Conservation (phyloP, 208 protist genomes). For the Naegleria lovaniensis region DNA sequence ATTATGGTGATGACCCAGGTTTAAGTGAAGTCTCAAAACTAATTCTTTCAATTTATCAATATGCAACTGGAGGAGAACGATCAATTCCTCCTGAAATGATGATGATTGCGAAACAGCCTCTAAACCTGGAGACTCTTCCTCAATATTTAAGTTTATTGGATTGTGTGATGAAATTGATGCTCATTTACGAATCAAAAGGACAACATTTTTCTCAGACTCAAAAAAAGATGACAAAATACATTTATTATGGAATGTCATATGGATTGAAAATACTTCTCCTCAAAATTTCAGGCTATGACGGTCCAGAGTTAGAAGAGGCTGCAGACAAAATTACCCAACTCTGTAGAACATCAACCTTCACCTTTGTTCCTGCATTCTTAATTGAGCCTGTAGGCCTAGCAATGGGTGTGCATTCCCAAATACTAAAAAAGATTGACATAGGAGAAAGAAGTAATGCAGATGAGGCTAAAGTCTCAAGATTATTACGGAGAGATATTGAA, state of each 20-base stretch:
- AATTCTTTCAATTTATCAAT: background rate
- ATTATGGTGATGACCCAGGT: background rate
- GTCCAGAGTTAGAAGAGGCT: background rate
- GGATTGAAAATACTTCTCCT: background rate
- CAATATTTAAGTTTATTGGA: slow-evolving; percentile 16
- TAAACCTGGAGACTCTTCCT: background rate
- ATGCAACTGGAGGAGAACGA: background rate
- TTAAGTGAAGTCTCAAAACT: background rate
- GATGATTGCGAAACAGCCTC: background rate
- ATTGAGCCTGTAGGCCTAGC: background rate
- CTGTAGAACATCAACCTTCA: background rate
- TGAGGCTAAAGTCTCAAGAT: background rate
- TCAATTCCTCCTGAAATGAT: background rate
- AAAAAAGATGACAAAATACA: background rate
- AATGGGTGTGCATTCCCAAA: background rate
- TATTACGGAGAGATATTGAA: background rate
- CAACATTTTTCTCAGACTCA: background rate
- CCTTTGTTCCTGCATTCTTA: background rate
- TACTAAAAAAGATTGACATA: background rate
- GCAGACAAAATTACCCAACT: background rate
- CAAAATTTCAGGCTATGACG: background rate
- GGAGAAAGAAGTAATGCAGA: background rate
- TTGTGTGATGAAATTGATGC: background rate
- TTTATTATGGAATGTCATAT: background rate
- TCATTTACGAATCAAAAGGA: slow-evolving; percentile 9